phyloP scores from a whole-genome alignment of 2,329 filamentous ascomycete species.

The Colletotrichum sp. region DNA sequence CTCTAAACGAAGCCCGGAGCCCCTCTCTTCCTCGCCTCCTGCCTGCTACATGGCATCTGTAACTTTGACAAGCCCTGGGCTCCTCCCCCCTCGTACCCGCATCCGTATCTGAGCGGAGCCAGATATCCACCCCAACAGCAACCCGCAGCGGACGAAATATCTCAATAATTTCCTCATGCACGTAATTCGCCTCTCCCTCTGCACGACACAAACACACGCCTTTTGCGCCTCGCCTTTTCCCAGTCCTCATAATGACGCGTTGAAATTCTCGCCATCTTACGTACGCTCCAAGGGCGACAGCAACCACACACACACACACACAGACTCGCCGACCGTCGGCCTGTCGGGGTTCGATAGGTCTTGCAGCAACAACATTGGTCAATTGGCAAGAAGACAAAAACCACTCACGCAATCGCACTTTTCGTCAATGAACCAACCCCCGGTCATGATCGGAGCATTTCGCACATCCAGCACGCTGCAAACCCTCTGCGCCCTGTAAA shows the following conservation, averaged over 20 bases:
- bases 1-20: neutral
- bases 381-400: neutral
- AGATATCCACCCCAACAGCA: neutral
- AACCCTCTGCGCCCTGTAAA: neutral
- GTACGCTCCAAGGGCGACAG: neutral
- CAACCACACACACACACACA: neutral
- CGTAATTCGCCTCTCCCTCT: neutral
- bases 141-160: neutral
- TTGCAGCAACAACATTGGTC: neutral
- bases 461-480: neutral
- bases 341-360: neutral
- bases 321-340: neutral
- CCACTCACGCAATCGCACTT: neutral
- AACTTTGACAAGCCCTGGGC: neutral
- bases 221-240: neutral
- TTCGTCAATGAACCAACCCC: neutral
- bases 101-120: neutral
- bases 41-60: neutral
- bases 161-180: neutral
- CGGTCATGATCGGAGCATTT: neutral
- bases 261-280: neutral
- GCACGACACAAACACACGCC: neutral
- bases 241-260: neutral
- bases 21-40: neutral
- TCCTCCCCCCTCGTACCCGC: neutral